Evolutionary conservation across 345 rosid species (phyloP), one percentile per base, ranked within the genome.

Genomic region (Populus davidiana): DNA sequence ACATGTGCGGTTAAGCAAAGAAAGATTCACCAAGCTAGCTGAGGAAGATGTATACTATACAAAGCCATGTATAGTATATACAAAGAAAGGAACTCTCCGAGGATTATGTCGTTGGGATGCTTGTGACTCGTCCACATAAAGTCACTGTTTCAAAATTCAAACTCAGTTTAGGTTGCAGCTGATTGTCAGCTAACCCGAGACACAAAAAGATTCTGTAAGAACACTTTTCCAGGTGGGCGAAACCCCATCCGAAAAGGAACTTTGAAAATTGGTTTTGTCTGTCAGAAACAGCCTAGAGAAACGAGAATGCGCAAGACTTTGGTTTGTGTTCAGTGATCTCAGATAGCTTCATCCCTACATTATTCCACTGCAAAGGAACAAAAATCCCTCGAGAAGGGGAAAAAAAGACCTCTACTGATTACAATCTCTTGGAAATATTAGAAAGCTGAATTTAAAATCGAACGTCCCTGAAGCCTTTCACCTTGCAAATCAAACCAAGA

Each of bases 91-190:
- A 69, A 50, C 84, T 79, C 77, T 71, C 36, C 17, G 36, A 18
- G 54, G 39, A 69, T 65, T 20, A 47, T 49, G 67, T 77, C 87
- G 81, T 84, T 84, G 73, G 20, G 16, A 44, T 17, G 69, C 50
- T 17, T 1, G 2, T 12, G 69, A 63, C 25, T 44, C 4, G 39
- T 38, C 18, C 38, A 33, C 6, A 25, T 16, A 71, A 73, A 50
- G 59, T 16, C 72, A 80, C 78, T 78, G 68, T 80, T 85, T 78
- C 82, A 73, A 84, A 78, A 79, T 68, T 81, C 77, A 76, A 84
- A 84, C 49, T 72, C 17, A 63, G 14, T 17, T 35, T 54, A 5
- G 59, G 74, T 81, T 82, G 47, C 27, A 36, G 23, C 73, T 23
- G 62, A 23, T 38, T 39, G 31, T 10, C 23, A 5, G 9, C 36